Evolutionary conservation across 352 stramenopile species (phyloP).

Genomic region (Ophiocytium majus): DNA sequence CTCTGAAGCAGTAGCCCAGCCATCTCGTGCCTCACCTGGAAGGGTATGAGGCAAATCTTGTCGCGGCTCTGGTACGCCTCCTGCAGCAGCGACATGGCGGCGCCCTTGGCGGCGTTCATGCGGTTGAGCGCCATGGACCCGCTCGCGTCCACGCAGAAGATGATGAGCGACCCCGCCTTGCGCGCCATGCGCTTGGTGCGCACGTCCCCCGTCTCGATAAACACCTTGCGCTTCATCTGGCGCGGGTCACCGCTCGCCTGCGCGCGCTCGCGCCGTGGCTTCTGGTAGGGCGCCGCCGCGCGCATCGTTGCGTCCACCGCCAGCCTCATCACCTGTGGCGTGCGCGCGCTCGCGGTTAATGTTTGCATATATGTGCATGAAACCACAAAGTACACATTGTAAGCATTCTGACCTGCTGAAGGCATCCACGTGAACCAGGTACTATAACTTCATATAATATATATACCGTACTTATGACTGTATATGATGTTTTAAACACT

Average conservation of each 20-base stretch:
- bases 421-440: no score
- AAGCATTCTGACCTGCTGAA: no score
- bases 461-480: no score
- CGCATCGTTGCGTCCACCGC: constrained; percentile 74
- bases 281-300: constrained; percentile 73
- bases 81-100: constrained; percentile 70
- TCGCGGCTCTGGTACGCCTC: constrained; percentile 78
- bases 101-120: constrained; percentile 80
- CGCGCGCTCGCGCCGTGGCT: constrained; percentile 59
- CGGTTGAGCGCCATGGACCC: constrained; percentile 77
- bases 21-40: constrained; percentile 70
- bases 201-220: constrained; percentile 71
- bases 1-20: no score
- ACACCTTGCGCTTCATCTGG: constrained; percentile 57
- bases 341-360: no score
- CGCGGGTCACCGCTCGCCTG: not conserved
- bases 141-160: constrained; percentile 77
- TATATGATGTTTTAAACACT: no score
- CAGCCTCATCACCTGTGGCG: constrained; percentile 49
- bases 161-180: constrained; percentile 76
- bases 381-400: no score
- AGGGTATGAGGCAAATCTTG: constrained; percentile 76
- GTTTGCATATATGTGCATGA: no score
- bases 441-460: no score
- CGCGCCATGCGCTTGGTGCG: constrained; percentile 74